phyloP scores from a whole-genome alignment of 1,284 basidiomycete species.

The Ustilago nuda region DNA sequence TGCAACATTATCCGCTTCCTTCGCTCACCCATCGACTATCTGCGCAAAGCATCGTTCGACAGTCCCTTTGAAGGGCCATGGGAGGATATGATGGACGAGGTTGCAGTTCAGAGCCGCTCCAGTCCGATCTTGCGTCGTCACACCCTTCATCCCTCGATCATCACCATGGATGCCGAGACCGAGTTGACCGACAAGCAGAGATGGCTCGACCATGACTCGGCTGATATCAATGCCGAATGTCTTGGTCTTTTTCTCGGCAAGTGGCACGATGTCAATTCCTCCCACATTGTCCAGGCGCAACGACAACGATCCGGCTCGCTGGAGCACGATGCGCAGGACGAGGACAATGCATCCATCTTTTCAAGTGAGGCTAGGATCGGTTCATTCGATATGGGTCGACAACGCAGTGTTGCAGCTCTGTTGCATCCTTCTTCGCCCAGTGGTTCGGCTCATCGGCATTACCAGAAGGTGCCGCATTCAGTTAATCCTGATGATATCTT shows the following conservation, averaged over 20 bases:
- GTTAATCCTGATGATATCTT: constrained; percentile 54
- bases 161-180: constrained; percentile 75
- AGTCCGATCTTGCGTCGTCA: constrained; percentile 77
- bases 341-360: constrained; percentile 36
- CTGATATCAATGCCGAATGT: constrained; percentile 79
- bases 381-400: constrained; percentile 37
- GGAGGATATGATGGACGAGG: constrained; percentile 76
- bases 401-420: constrained; percentile 28
- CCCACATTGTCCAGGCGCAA: constrained; percentile 43
- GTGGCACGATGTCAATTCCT: constrained; percentile 50
- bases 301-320: constrained; percentile 28
- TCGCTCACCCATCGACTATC: constrained; percentile 76
- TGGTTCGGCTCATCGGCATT: constrained; percentile 30
- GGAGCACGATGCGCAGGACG: constrained; percentile 25
- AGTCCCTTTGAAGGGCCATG: constrained; percentile 53
- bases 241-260: constrained; percentile 69
- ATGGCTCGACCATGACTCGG: constrained; percentile 77
- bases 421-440: constrained; percentile 38
- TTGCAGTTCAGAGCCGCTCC: constrained; percentile 71
- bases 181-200: constrained; percentile 77
- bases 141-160: constrained; percentile 79
- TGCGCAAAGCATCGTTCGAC: constrained; percentile 77
- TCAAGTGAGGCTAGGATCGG: constrained; percentile 36
- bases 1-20: constrained; percentile 83
- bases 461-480: constrained; percentile 35